Evolutionary conservation across 1,284 basidiomycete genomes (phyloP).

Genomic region (Gomphus bonarii): DNA sequence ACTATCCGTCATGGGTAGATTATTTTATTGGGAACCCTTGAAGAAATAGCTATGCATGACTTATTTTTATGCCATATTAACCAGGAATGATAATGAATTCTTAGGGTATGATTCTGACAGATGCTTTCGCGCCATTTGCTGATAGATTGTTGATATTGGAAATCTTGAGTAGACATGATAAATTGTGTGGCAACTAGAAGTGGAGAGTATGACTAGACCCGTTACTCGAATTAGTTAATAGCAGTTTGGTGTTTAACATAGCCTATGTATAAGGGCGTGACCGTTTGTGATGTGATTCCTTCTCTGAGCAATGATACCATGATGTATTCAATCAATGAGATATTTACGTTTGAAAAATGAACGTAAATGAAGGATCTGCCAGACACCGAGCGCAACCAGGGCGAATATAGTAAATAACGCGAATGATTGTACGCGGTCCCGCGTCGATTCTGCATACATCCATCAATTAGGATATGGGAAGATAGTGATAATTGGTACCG

Average conservation of each 20-base stretch:
- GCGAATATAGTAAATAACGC: constrained; percentile 81
- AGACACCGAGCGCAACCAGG: constrained; percentile 76
- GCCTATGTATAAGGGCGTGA: too few relatives aligned
- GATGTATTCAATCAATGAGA: constrained; percentile 67
- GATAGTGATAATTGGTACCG: constrained; percentile 33
- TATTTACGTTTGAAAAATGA: constrained; percentile 97
- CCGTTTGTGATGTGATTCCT: neutral
- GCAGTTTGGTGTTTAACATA: neutral
- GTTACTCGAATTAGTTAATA: neutral
- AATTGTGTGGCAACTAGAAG: neutral
- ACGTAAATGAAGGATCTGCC: constrained; percentile 92
- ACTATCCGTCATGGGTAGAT: constrained; percentile 17
- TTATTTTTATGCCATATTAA: neutral
- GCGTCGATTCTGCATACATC: constrained; percentile 69
- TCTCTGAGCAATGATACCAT: neutral
- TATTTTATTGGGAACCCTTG: neutral
- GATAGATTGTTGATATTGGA: neutral
- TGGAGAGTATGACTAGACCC: neutral
- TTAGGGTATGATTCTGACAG: neutral
- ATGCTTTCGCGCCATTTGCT: neutral
- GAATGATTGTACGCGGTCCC: constrained; percentile 85
- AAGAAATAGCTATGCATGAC: neutral
- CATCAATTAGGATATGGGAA: constrained; percentile 1
- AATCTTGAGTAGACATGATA: neutral
- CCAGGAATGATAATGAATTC: neutral